These are phyloP conservation scores for Scheffersomyces stambukii DNA, from an alignment of 1,139 yeast species.

Conservation along the genomic window DNA sequence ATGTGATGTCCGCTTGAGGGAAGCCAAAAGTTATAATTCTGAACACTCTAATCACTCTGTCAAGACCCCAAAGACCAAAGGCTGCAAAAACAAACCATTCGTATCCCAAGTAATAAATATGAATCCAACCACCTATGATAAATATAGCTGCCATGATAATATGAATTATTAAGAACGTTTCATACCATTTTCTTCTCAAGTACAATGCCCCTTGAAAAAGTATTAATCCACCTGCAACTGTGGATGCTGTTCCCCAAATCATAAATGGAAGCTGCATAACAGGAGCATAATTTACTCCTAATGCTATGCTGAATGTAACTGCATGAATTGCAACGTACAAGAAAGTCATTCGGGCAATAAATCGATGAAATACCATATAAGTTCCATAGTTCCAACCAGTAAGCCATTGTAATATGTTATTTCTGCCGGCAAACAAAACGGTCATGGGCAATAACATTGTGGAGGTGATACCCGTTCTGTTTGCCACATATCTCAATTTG, in stretches of 20 bases:
- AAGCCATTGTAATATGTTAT: constrained; percentile 42
- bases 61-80: constrained; percentile 60
- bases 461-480: constrained; percentile 51
- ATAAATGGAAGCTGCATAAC: constrained; percentile 30
- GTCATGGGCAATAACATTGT: constrained; percentile 44
- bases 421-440: constrained; percentile 51
- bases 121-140: constrained; percentile 56
- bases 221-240: constrained; percentile 32
- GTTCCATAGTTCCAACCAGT: constrained; percentile 54
- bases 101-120: constrained; percentile 46
- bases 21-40: constrained; percentile 48
- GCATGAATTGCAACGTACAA: constrained; percentile 33
- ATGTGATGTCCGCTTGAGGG: constrained; percentile 38
- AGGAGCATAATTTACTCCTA: constrained; percentile 11
- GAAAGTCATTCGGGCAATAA: constrained; percentile 45
- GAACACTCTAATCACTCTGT: constrained; percentile 47
- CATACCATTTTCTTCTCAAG: constrained; percentile 58
- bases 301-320: constrained; percentile 19
- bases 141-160: constrained; percentile 53
- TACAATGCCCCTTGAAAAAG: constrained; percentile 45
- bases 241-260: constrained; percentile 50
- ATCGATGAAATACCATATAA: constrained; percentile 48
- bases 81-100: constrained; percentile 48
- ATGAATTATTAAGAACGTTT: constrained; percentile 57
- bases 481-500: constrained; percentile 32